These are phyloP conservation scores for Parachlorella kessleri DNA, from an alignment of 139 green algal species.

Conservation along the genomic window DNA sequence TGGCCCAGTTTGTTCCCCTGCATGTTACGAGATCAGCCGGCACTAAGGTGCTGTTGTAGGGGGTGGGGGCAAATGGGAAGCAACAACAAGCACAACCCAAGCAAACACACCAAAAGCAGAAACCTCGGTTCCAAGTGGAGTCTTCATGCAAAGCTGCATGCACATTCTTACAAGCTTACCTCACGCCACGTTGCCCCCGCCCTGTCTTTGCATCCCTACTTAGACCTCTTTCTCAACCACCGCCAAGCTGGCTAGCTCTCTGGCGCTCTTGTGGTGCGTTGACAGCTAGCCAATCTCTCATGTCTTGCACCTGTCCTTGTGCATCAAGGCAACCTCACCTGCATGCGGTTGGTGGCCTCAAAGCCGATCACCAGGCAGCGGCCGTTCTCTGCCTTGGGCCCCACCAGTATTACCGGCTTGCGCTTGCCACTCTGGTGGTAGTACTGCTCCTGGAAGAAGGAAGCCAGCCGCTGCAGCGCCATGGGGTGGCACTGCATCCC, in stretches of 20 bases:
- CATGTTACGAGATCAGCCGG: too few relatives aligned
- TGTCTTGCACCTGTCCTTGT: not conserved
- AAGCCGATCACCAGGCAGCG: slow-evolving; percentile 45
- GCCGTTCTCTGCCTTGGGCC: not conserved
- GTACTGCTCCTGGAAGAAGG: slow-evolving; percentile 57
- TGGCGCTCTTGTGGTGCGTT: too few relatives aligned
- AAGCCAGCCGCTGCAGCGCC: slow-evolving; percentile 51
- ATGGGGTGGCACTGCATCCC: slow-evolving; percentile 48
- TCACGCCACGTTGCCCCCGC: not conserved
- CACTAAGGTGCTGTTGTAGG: too few relatives aligned
- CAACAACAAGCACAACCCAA: too few relatives aligned
- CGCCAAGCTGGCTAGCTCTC: not conserved
- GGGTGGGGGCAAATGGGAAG: not conserved
- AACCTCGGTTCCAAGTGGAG: too few relatives aligned
- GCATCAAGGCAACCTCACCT: not conserved
- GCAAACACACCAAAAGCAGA: too few relatives aligned
- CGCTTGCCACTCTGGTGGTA: slow-evolving; percentile 23
- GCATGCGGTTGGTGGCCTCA: slow-evolving; percentile 28
- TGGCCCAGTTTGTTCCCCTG: slow-evolving; percentile 44
- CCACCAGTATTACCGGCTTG: slow-evolving; percentile 45
- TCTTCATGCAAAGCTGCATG: not conserved
- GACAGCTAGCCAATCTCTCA: too few relatives aligned
- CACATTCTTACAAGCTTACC: too few relatives aligned
- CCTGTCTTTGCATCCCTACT: not conserved
- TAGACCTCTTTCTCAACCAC: not conserved